Conservation (phyloP, 2,329 filamentous ascomycete genomes). For the Diaporthe sp. region DNA sequence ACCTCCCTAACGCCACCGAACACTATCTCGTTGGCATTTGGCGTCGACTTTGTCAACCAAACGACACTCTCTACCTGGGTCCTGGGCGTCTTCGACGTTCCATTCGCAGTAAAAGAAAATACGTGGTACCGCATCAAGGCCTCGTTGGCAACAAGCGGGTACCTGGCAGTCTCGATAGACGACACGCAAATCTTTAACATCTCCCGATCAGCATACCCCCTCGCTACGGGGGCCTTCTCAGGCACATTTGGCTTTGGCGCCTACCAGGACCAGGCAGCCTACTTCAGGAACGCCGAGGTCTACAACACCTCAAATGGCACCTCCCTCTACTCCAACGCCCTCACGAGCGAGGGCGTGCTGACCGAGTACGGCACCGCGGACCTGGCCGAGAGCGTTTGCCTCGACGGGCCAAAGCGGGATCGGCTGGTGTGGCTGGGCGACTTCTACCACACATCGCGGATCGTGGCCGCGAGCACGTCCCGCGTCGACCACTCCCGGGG, state of each 20-base stretch:
- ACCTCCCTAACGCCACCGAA: constrained; percentile 48
- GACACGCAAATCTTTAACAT: constrained; percentile 39
- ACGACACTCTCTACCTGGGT: constrained; percentile 43
- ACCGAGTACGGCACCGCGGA: constrained; percentile 49
- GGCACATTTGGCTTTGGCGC: constrained; percentile 54
- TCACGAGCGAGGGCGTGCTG: constrained; percentile 42
- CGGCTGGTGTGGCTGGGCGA: constrained; percentile 54
- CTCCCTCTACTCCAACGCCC: constrained; percentile 45
- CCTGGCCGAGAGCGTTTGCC: constrained; percentile 49
- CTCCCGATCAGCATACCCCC: constrained; percentile 33
- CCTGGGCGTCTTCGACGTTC: constrained; percentile 42
- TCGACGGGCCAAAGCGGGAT: constrained; percentile 55
- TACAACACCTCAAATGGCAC: constrained; percentile 43
- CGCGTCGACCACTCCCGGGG: constrained; percentile 48
- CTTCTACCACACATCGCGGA: constrained; percentile 52
- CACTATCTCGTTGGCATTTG: constrained; percentile 47
- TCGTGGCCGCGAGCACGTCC: constrained; percentile 49
- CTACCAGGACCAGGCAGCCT: constrained; percentile 51
- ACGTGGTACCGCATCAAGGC: constrained; percentile 50
- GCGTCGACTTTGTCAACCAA: constrained; percentile 49
- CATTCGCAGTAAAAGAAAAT: constrained; percentile 43
- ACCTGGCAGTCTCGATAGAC: constrained; percentile 44
- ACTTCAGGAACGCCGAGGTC: constrained; percentile 48
- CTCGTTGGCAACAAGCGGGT: constrained; percentile 39
- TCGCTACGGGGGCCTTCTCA: constrained; percentile 10